Percentiles rank a stretch among this genome's conserved stretches.
These are phyloP conservation scores for Aspergillus novofumigatus DNA, from an alignment of 2,329 filamentous ascomycete species.

Conservation along the genomic window DNA sequence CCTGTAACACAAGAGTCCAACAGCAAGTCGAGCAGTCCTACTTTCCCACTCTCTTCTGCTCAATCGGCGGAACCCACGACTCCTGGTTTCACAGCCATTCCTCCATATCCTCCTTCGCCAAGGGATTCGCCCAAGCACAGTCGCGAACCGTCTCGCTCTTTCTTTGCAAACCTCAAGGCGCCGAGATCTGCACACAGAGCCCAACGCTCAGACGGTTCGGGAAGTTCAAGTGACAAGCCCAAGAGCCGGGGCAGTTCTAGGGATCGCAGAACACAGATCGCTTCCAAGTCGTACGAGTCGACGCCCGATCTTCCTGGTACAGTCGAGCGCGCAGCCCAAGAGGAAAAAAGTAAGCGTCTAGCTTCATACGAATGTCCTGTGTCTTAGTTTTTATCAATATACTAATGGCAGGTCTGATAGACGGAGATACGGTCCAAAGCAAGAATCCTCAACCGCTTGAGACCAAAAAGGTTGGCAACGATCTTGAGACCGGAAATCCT, in stretches of 20 bases:
- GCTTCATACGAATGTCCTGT: neutral
- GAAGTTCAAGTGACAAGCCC: slow-evolving; percentile 33
- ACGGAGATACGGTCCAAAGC: slow-evolving; percentile 15
- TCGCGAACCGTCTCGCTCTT: slow-evolving; percentile 43
- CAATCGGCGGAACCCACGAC: slow-evolving; percentile 29
- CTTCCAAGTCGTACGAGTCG: slow-evolving; percentile 38
- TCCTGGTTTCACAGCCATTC: slow-evolving; percentile 44
- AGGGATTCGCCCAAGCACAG: slow-evolving; percentile 38
- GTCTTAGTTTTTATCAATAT: too few species aligned
- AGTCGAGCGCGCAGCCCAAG: slow-evolving; percentile 24
- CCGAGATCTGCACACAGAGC: slow-evolving; percentile 42
- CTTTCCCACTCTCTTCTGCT: slow-evolving; percentile 25
- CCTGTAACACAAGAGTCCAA: slow-evolving; percentile 36
- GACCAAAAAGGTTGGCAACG: slow-evolving; percentile 24
- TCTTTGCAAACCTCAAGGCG: slow-evolving; percentile 46
- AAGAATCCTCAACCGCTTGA: slow-evolving; percentile 20
- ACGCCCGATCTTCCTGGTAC: slow-evolving; percentile 39
- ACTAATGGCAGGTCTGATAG: slow-evolving; percentile 7
- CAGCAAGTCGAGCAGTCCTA: slow-evolving; percentile 25
- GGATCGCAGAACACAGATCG: slow-evolving; percentile 36
- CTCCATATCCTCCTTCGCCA: slow-evolving; percentile 42
- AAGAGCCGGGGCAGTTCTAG: slow-evolving; percentile 43
- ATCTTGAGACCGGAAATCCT: slow-evolving; percentile 22
- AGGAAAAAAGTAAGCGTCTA: slow-evolving; percentile 23
- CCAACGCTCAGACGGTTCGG: slow-evolving; percentile 39